These are phyloP conservation scores for Scleroderma bovista DNA, from an alignment of 768 basidiomycete genomes.

Conservation along the genomic window DNA sequence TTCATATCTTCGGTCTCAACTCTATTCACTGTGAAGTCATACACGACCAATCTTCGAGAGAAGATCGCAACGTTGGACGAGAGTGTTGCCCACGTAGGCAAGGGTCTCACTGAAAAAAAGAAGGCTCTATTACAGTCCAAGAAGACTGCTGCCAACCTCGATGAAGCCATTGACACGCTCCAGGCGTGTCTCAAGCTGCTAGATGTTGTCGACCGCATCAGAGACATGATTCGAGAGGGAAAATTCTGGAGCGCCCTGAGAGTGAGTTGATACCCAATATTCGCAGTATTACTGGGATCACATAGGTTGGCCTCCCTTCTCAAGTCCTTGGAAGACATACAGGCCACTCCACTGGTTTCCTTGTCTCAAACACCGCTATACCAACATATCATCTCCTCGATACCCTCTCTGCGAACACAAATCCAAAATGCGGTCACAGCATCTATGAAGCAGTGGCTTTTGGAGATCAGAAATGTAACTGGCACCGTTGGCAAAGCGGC, in stretches of 20 bases:
- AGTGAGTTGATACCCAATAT: conserved; percentile 45
- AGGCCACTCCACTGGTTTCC: conserved; percentile 81
- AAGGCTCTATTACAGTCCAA: conserved; percentile 81
- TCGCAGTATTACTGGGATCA: conserved; percentile 23
- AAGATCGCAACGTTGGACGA: conserved; percentile 86
- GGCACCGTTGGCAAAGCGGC: conserved; percentile 82
- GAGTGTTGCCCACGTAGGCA: conserved; percentile 84
- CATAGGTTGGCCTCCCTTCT: conserved; percentile 18
- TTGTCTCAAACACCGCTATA: conserved; percentile 92
- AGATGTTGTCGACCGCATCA: conserved; percentile 88
- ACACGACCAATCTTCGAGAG: conserved; percentile 89
- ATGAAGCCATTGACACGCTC: conserved; percentile 93
- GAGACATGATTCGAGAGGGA: conserved; percentile 87
- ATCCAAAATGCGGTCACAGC: conserved; percentile 94
- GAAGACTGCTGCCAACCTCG: conserved; percentile 90
- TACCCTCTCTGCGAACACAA: conserved; percentile 84
- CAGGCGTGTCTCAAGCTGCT: conserved; percentile 90
- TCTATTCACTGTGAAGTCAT: conserved; percentile 90
- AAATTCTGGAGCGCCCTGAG: conserved; percentile 97
- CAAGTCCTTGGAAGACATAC: conserved; percentile 93
- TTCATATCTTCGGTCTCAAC: conserved; percentile 98
- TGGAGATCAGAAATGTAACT: conserved; percentile 88
- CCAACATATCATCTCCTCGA: conserved; percentile 82
- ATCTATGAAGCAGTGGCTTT: conserved; percentile 93
- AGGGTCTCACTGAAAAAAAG: conserved; percentile 90